Evolutionary conservation across 164 flowering plant species (phyloP), one percentile per base, ranked within the genome.

Genomic region (Piper longum): DNA sequence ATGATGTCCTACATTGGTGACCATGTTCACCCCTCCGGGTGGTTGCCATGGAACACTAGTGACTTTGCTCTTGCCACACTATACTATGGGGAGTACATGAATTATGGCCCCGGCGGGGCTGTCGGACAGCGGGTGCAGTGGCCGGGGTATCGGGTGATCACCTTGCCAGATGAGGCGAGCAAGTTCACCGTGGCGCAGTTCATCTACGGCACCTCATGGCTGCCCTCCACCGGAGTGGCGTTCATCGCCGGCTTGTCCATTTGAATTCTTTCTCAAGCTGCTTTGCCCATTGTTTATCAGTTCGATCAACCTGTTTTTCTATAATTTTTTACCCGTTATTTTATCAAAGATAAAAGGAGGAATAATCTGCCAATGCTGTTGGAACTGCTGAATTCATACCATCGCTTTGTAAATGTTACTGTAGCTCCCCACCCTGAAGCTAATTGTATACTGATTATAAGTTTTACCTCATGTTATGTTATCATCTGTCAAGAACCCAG

Each of bases 41-140:
- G 97, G 99, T 78, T 95, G 0, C 96, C 86, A 71, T 95, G 97
- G 99, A 83, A 85, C 39, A 74, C 75, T 0, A 71, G 36, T 26
- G 36, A 77, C 4, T 89, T 83, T 63, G 91, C 97, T 0, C 70
- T 95, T 0, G 89, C 89, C 57, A 89, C 88, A 0, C 42, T 95
- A 16, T 95, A 89, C 69, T 95, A 88, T 45, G 99, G 99, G 0
- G 99, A 95, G 75, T 95, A 91, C 69, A 78, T 86, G 87, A 95
- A 95, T 57, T 73, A 45, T 16, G 99, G 99, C 4, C 99, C 97
- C 0, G 96, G 97, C 7, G 88, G 76, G 7, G 93, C 82, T 0
- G 64, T 81, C 0, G 91, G 83, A 0, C 76, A 77, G 52, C 88
- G 99, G 51, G 89, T 91, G 5, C 74, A 68, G 2, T 95, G 99